Percentiles rank a stretch among this genome's conserved stretches.
Evolutionary conservation across 495 filamentous ascomycete genomes (phyloP).

Genomic region (Daldinia childiae): DNA sequence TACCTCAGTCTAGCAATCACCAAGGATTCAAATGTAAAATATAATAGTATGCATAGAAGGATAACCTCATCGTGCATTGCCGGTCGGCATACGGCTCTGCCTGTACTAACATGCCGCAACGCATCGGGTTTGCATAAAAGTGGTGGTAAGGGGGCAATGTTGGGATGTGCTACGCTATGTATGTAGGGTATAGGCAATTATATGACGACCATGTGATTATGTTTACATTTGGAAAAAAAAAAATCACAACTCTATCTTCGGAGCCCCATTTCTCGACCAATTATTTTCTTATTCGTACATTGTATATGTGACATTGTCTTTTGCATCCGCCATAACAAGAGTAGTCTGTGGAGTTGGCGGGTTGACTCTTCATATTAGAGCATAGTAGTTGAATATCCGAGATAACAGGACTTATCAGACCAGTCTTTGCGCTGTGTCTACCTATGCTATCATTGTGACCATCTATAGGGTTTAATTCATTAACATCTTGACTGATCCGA

Average conservation of each 20-base stretch:
- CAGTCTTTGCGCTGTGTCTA: no score
- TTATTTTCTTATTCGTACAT: background rate
- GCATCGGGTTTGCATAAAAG: conserved; percentile 16
- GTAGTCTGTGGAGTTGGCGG: background rate
- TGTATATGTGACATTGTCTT: background rate
- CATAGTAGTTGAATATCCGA: background rate
- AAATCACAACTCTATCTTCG: conserved; percentile 40
- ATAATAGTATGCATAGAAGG: conserved; percentile 27
- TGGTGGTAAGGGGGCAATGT: background rate
- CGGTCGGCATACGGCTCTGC: conserved; percentile 4
- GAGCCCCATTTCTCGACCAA: conserved; percentile 1
- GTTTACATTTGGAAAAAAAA: background rate
- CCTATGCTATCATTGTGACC: no score
- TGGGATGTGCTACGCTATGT: background rate
- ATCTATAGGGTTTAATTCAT: no score
- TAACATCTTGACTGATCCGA: background rate
- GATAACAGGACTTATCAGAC: background rate
- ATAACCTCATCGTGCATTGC: conserved; percentile 18
- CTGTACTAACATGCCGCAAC: conserved; percentile 11
- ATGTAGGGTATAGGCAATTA: background rate
- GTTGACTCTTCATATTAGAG: background rate
- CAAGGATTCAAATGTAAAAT: conserved; percentile 6
- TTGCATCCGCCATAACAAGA: background rate
- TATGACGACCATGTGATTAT: background rate
- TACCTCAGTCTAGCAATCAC: background rate